phyloP scores from a whole-genome alignment of 140 eudicot species.

The Flaveria floridana region DNA sequence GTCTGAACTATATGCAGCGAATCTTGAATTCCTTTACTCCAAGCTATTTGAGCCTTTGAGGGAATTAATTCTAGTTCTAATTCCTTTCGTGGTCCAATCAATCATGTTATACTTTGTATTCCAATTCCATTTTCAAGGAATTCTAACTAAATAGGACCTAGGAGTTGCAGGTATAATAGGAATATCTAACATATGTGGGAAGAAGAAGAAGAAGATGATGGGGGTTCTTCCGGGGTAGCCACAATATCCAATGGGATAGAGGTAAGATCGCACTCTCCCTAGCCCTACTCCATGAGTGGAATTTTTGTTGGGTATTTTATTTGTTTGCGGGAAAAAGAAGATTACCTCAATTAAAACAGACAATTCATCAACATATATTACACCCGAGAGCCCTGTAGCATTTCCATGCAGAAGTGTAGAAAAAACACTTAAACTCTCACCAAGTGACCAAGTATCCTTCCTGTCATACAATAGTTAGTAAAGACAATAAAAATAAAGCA shows the following conservation, averaged over 20 bases:
- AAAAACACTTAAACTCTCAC: constrained; percentile 47
- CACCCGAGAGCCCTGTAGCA: constrained; percentile 51
- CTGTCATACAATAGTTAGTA: constrained; percentile 44
- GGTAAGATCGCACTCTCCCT: too few species aligned
- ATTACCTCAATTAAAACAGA: constrained; percentile 37
- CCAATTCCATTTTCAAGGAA: not conserved
- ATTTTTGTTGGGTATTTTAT: too few species aligned
- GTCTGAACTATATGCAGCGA: not conserved
- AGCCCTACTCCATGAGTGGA: too few species aligned
- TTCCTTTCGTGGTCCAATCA: not conserved
- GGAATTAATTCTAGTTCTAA: not conserved
- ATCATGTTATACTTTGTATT: not conserved
- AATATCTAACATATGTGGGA: constrained; percentile 5
- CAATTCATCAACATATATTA: constrained; percentile 67
- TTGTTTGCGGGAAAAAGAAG: too few species aligned
- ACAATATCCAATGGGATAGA: too few species aligned
- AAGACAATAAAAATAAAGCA: constrained; percentile 13
- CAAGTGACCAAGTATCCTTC: constrained; percentile 69
- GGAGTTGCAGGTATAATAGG: constrained; percentile 13
- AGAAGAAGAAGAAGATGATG: not conserved
- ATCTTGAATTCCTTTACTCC: not conserved
- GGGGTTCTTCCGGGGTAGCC: too few species aligned
- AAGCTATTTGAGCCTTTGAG: not conserved
- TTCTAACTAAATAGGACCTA: not conserved
- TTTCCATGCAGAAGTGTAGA: constrained; percentile 49